phyloP scores from a whole-genome alignment of 2,329 filamentous ascomycete species.

The Cordyceps cicadae region DNA sequence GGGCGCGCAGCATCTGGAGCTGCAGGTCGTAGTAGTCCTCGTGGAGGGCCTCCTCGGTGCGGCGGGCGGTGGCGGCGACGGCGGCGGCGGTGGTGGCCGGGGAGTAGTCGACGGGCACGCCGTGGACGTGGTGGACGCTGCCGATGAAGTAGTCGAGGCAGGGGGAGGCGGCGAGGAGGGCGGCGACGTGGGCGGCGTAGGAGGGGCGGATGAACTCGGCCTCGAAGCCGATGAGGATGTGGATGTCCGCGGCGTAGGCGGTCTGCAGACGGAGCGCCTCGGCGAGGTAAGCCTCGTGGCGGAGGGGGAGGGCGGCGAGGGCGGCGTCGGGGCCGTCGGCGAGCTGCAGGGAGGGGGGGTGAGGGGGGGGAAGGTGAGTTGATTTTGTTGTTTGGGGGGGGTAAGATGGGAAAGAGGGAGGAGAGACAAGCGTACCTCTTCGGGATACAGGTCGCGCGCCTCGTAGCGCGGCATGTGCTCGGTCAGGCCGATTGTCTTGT shows the following conservation, averaged over 20 bases:
- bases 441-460: constrained; percentile 75
- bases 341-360: too few species aligned
- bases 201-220: constrained; percentile 79
- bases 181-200: constrained; percentile 48
- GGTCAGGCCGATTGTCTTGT: constrained; percentile 77
- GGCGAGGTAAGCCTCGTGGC: constrained; percentile 63
- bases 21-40: constrained; percentile 85
- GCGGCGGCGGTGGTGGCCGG: constrained; percentile 50
- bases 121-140: constrained; percentile 82
- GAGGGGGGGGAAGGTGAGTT: too few species aligned
- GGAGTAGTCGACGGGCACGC: constrained; percentile 85
- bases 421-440: constrained; percentile 75
- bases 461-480: constrained; percentile 88
- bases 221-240: constrained; percentile 84
- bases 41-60: constrained; percentile 65
- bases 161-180: constrained; percentile 48
- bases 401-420: too few species aligned
- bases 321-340: constrained; percentile 37
- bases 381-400: too few species aligned
- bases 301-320: constrained; percentile 40
- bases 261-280: constrained; percentile 67
- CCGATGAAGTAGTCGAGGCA: constrained; percentile 85
- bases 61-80: constrained; percentile 22
- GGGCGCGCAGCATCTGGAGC: constrained; percentile 63
- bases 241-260: constrained; percentile 62